Conservation (phyloP, 495 filamentous ascomycete species). For the Rhypophila decipiens region DNA sequence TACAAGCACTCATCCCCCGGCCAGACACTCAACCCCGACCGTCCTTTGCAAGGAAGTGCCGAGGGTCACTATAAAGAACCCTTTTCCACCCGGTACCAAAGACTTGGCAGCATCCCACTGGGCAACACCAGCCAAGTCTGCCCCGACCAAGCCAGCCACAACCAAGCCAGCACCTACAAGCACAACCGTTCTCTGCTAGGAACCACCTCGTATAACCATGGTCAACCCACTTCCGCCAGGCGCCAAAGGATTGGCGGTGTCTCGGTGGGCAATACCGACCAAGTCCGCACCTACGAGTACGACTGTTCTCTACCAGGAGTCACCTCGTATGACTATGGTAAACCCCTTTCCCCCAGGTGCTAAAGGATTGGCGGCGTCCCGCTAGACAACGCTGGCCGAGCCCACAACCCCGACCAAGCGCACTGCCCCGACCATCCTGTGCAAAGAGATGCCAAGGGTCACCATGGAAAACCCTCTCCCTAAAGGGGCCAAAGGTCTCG, state of each 20-base stretch:
- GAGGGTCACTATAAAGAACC: background rate
- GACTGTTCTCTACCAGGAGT: background rate
- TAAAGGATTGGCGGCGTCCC: background rate
- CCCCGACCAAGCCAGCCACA: background rate
- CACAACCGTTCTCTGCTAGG: background rate
- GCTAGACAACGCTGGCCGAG: background rate
- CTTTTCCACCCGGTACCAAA: background rate
- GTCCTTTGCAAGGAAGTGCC: background rate
- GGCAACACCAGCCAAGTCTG: background rate
- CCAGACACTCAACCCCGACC: background rate
- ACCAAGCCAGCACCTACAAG: background rate
- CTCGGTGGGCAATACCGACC: background rate
- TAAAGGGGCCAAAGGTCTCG: background rate
- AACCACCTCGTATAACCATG: background rate
- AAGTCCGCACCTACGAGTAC: background rate
- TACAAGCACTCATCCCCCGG: too few relatives aligned
- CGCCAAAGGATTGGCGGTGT: background rate
- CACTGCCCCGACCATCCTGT: background rate
- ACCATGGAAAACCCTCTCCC: background rate
- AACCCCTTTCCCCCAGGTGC: background rate
- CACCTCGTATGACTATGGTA: background rate
- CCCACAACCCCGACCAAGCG: background rate
- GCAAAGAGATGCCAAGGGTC: background rate
- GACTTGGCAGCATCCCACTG: background rate
- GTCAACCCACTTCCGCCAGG: background rate